Percentiles rank a stretch among this genome's conserved stretches.
Evolutionary conservation across 805 yeast species (phyloP).

Genomic region (Saturnispora sekii): DNA sequence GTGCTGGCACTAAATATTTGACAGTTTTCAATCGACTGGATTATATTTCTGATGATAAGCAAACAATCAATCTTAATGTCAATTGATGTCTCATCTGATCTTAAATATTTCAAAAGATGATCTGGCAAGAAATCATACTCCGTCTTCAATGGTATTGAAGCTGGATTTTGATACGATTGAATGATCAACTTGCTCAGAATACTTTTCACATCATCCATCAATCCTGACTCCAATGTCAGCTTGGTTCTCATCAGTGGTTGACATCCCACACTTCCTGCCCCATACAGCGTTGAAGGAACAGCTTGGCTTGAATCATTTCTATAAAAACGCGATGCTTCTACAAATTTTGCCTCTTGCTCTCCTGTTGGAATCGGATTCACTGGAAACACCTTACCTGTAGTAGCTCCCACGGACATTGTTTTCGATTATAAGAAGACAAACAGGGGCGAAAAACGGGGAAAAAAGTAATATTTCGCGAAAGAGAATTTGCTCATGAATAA

Average conservation of each 20-base stretch:
- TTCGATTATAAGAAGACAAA: not conserved
- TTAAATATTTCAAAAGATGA: constrained; percentile 18
- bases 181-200: constrained; percentile 49
- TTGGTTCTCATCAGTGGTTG: constrained; percentile 55
- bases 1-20: constrained; percentile 56
- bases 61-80: constrained; percentile 37
- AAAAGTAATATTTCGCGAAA: not conserved
- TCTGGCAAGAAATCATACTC: constrained; percentile 33
- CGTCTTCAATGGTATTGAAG: constrained; percentile 31
- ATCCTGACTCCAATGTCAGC: constrained; percentile 58
- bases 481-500: too few species aligned
- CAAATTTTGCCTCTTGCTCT: constrained; percentile 27
- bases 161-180: constrained; percentile 33
- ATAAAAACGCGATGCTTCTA: constrained; percentile 23
- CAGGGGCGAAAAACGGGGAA: not conserved
- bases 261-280: constrained; percentile 41
- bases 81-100: constrained; percentile 17
- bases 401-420: constrained; percentile 2
- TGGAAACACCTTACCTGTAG: constrained; percentile 20
- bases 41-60: constrained; percentile 67
- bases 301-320: constrained; percentile 23
- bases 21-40: constrained; percentile 78
- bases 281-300: constrained; percentile 25
- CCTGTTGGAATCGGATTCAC: constrained; percentile 24
- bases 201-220: constrained; percentile 63